Evolutionary conservation across 352 stramenopile species (phyloP).

Genomic region (Elongisporangium undulatum): DNA sequence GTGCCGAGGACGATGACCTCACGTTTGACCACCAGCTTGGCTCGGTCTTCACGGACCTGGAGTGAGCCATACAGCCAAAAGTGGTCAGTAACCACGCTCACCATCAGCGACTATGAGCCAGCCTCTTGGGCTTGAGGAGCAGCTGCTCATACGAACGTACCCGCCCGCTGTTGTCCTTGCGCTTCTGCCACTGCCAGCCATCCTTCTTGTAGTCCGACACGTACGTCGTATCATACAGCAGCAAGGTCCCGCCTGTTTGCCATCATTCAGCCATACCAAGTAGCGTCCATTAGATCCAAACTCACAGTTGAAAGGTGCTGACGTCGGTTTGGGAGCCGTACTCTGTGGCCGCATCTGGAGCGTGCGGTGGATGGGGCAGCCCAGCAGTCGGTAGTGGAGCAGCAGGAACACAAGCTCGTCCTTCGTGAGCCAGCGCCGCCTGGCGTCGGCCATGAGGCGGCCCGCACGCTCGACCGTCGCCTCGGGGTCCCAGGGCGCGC

Average conservation of each 20-base stretch:
- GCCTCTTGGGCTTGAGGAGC: too few relatives aligned
- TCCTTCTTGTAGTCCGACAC: conserved; percentile 84
- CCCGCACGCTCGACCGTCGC: conserved; percentile 25
- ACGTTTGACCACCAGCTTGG: conserved; percentile 83
- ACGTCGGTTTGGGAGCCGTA: conserved; percentile 19
- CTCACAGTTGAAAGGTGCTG: background rate
- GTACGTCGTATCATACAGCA: conserved; percentile 63
- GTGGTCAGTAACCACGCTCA: background rate
- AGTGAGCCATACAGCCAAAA: background rate
- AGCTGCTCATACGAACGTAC: conserved; percentile 15
- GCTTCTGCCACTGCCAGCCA: conserved; percentile 83
- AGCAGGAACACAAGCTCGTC: conserved; percentile 79
- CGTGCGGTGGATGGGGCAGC: conserved; percentile 32
- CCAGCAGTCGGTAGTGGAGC: conserved; percentile 37
- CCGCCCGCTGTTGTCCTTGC: conserved; percentile 75
- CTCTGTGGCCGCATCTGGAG: conserved; percentile 51
- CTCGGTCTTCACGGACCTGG: conserved; percentile 74
- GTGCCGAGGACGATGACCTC: conserved; percentile 75
- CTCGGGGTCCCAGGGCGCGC: conserved; percentile 5
- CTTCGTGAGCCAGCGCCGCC: conserved; percentile 75
- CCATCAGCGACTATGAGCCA: background rate
- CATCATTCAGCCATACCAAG: background rate
- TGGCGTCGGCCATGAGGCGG: conserved; percentile 37
- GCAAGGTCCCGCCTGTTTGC: conserved; percentile 50
- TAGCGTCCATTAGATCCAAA: background rate